A percentile compares a stretch with the other conserved stretches of the same genome.
phyloP scores from a whole-genome alignment of 2,329 filamentous ascomycete genomes.

The Penicillium psychrosexuale region DNA sequence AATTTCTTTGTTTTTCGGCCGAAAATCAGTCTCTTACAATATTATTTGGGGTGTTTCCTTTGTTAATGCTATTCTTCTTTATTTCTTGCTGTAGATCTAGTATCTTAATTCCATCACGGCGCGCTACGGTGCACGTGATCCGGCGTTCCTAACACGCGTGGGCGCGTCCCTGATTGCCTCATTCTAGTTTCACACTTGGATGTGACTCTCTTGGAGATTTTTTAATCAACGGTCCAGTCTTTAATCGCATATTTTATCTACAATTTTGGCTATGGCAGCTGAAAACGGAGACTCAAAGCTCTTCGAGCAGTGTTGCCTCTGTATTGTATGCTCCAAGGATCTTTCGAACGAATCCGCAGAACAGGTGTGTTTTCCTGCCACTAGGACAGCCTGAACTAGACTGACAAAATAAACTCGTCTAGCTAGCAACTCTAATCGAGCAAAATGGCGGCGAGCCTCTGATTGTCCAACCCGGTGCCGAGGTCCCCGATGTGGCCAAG shows the following conservation, averaged over 20 bases:
- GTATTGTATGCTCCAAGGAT: slow-evolving; percentile 45
- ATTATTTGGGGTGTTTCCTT: no score
- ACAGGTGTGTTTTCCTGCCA: slow-evolving; percentile 33
- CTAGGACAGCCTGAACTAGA: not conserved
- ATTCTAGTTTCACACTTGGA: not conserved
- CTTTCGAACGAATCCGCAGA: slow-evolving; percentile 40
- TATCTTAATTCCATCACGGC: not conserved
- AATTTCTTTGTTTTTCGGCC: no score
- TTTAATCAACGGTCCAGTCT: not conserved
- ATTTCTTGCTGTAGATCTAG: not conserved
- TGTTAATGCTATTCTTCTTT: no score
- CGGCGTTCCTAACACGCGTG: slow-evolving; percentile 7
- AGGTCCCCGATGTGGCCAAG: slow-evolving; percentile 41
- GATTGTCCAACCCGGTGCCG: slow-evolving; percentile 38
- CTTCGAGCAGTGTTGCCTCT: slow-evolving; percentile 47
- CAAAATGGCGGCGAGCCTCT: slow-evolving; percentile 50
- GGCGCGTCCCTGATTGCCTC: slow-evolving; percentile 2
- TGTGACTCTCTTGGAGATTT: not conserved
- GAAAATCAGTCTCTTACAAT: no score
- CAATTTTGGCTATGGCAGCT: slow-evolving; percentile 24
- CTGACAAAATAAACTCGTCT: slow-evolving; percentile 10
- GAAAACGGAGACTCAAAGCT: slow-evolving; percentile 32
- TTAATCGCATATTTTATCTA: not conserved
- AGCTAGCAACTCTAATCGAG: slow-evolving; percentile 49
- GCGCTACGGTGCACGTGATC: not conserved